Evolutionary conservation across 192 early-diverging fungal species (phyloP).

Genomic region (Backusella tuberculispora): DNA sequence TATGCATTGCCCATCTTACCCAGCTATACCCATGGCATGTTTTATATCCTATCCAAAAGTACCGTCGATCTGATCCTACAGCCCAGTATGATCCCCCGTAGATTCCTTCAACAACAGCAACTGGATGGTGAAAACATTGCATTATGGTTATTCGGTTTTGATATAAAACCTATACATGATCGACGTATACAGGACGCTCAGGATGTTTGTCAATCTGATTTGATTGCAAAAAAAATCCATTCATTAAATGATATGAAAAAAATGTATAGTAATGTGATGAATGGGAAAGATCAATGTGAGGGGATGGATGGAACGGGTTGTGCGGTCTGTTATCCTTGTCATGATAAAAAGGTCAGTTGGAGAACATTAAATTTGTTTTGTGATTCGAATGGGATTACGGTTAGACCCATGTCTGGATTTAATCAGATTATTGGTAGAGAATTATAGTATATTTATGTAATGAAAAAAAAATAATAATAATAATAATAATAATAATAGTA

Average conservation of each 20-base stretch:
- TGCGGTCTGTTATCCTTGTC: slow-evolving; percentile 61
- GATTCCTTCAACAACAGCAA: slow-evolving; percentile 37
- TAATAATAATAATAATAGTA: neutral
- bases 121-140: slow-evolving; percentile 60
- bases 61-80: slow-evolving; percentile 46
- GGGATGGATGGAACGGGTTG: slow-evolving; percentile 28
- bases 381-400: slow-evolving; percentile 56
- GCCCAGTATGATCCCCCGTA: slow-evolving; percentile 39
- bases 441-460: neutral
- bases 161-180: slow-evolving; percentile 60
- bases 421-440: slow-evolving; percentile 15
- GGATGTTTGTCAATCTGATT: slow-evolving; percentile 61
- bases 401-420: slow-evolving; percentile 25
- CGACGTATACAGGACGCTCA: slow-evolving; percentile 52
- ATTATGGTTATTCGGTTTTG: slow-evolving; percentile 60
- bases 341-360: slow-evolving; percentile 54
- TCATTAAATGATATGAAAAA: slow-evolving; percentile 52
- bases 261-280: slow-evolving; percentile 15
- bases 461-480: neutral
- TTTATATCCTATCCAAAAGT: slow-evolving; percentile 59
- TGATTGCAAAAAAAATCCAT: slow-evolving; percentile 56
- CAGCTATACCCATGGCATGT: slow-evolving; percentile 55
- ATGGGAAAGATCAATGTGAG: slow-evolving; percentile 1
- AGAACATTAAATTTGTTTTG: slow-evolving; percentile 52
- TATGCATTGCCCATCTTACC: slow-evolving; percentile 58